Base-by-base conservation (phyloP, 306 rosid genomes). In the Gynostemma pentaphyllum region DNA sequence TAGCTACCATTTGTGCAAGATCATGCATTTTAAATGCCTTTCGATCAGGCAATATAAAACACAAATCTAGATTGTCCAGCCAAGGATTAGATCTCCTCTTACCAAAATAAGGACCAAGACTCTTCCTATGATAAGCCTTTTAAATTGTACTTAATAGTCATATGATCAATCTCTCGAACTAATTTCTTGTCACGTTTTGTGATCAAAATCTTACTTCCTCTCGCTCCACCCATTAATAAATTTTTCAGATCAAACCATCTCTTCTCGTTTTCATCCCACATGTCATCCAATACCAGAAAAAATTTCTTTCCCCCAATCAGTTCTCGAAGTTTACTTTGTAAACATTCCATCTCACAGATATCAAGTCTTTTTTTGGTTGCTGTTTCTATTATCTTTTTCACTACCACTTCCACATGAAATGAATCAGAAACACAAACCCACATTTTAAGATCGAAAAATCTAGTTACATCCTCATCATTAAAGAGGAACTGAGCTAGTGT, bases 21-120 rank as follows among this genome's bases (percentile, higher is more conserved):
- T 74, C 79, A 45, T 83, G 85, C 82, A 83, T 76, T 5, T 19
- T n/a, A n/a, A n/a, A n/a, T n/a, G n/a, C n/a, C n/a, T n/a, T n/a
- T n/a, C n/a, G n/a, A n/a, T n/a, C n/a, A n/a, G n/a, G n/a, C n/a
- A n/a, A n/a, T n/a, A n/a, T n/a, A n/a, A 4, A 7, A 7, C 39
- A 27, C 0, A 0, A 1, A 57, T 54, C 27, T 5, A 21, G 1
- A 48, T 51, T 15, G 19, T 13, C 27, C 21, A n/a, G n/a, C n/a
- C n/a, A n/a, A n/a, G n/a, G n/a, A n/a, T n/a, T n/a, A n/a, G n/a
- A n/a, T n/a, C n/a, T n/a, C n/a, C n/a, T n/a, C n/a, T n/a, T 26
- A 9, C 42, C 49, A 4, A 15, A 34, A 13, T 36, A 81, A 61
- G 10, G 29, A 61, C 80, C 74, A 70, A 52, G 73, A 72, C 45